Base-by-base conservation (phyloP, 768 basidiomycete genomes). In the Cystobasidium onofrii region DNA sequence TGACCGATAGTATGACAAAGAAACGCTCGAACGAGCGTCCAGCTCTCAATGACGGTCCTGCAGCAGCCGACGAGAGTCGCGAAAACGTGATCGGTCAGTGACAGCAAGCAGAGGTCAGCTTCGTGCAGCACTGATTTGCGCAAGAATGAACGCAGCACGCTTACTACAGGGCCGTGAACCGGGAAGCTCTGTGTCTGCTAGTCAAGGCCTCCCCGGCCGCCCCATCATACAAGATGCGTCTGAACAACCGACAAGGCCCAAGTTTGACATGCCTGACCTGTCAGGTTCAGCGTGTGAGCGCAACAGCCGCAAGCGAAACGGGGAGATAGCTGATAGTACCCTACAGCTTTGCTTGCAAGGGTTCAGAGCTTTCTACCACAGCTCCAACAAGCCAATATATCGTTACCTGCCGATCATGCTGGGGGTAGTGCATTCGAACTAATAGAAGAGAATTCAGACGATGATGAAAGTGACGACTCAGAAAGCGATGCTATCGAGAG, bases 281-380 rank as follows among this genome's bases (percentile, higher is more conserved):
- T 15, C 36, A 17, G 54, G 52, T 15, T 71, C 69, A 10, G 23
- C 52, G 46, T 29, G 69, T 71, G n/a, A 25, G 66, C 34, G 7
- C 4, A 60, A 13, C 27, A n/a, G n/a, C n/a, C n/a, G n/a, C 52
- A n/a, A 54, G 52, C 6, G 52, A 39, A 15, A 15, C 6, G 34
- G 18, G 52, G 23, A 6, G 3, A n/a, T 31, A 54, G 15, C 66
- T 70, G 34, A 70, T 2, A 70, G 7, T 33, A 18, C 15, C 4
- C 17, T 27, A 25, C 69, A 71, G 69, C 52, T 13, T 44, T 71
- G 13, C 69, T 71, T 34, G 50, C 69, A n/a, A 54, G 69, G 13
- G 69, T 71, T 3, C 69, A 71, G 34, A n/a, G 23, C 50, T 71
- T 71, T 44, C 69, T 71, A 29, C 69, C 69, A 23, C 69, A 71